Evolutionary conservation across 257 asterid species (phyloP).

Genomic region (Perilla frutescens): DNA sequence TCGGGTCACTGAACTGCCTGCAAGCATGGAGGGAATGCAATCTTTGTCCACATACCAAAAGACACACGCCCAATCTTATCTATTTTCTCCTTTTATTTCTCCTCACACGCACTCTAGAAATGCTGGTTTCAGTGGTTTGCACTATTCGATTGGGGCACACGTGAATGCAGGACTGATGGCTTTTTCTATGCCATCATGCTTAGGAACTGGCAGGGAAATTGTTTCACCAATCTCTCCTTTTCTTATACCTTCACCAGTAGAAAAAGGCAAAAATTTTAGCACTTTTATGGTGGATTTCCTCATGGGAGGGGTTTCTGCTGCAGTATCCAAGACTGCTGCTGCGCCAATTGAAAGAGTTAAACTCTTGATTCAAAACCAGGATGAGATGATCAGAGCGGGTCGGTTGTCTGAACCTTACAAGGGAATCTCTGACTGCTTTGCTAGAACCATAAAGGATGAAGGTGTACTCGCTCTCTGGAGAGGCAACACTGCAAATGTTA

Average conservation of each 20-base stretch:
- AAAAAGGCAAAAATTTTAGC: conserved; percentile 50
- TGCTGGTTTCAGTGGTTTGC: conserved; percentile 38
- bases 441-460: conserved; percentile 72
- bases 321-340: conserved; percentile 75
- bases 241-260: conserved; percentile 54
- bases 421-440: conserved; percentile 76
- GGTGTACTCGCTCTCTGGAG: conserved; percentile 78
- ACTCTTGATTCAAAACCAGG: conserved; percentile 81
- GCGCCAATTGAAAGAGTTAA: conserved; percentile 90
- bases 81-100: conserved; percentile 45
- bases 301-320: conserved; percentile 90
- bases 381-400: conserved; percentile 76
- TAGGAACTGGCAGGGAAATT: conserved; percentile 37
- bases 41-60: conserved; percentile 46
- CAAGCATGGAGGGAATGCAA: conserved; percentile 55
- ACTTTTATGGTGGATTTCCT: conserved; percentile 71
- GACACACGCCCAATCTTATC: conserved; percentile 49
- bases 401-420: conserved; percentile 73
- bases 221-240: conserved; percentile 48
- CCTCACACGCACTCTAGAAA: conserved; percentile 47
- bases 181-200: conserved; percentile 37
- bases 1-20: conserved; percentile 40
- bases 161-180: conserved; percentile 52
- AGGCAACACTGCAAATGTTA: conserved; percentile 74
- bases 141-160: conserved; percentile 45